Evolutionary conservation across 805 yeast species (phyloP).

Genomic region (Yarrowia alimentaria): DNA sequence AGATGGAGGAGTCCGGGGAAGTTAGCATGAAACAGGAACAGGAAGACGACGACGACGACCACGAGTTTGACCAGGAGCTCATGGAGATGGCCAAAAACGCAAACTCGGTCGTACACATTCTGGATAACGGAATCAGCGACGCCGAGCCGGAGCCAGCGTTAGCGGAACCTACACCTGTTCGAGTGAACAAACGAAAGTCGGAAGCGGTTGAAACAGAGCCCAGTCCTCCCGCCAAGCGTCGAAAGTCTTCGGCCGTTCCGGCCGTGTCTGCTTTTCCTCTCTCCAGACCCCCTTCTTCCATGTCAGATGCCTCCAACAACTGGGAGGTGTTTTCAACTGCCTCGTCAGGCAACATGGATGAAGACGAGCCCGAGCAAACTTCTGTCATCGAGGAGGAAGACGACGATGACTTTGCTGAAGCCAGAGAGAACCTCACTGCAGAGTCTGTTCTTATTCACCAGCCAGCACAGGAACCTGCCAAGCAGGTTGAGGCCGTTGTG

Average conservation of each 20-base stretch:
- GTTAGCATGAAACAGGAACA: background rate
- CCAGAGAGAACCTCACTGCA: slow-evolving; percentile 3
- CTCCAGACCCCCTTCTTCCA: too few species aligned
- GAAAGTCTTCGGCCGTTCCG: slow-evolving; percentile 3
- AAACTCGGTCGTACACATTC: slow-evolving; percentile 10
- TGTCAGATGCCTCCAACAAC: background rate
- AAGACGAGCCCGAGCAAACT: background rate
- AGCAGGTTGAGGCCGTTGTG: background rate
- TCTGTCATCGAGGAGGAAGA: background rate
- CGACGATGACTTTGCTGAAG: slow-evolving; percentile 4
- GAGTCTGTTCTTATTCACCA: background rate
- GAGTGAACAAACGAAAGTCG: background rate
- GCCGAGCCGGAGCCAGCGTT: slow-evolving; percentile 2
- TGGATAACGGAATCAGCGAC: slow-evolving; percentile 14
- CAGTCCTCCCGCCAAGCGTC: slow-evolving; percentile 6
- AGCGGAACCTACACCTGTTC: background rate
- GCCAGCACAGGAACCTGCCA: background rate
- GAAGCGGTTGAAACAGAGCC: background rate
- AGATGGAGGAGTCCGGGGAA: slow-evolving; percentile 17
- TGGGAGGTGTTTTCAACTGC: slow-evolving; percentile 19
- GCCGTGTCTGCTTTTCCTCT: background rate
- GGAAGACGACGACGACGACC: slow-evolving; percentile 5
- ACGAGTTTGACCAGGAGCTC: slow-evolving; percentile 8
- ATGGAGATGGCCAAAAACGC: slow-evolving; percentile 25
- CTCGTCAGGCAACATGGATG: background rate